A percentile compares a stretch with the other conserved stretches of the same genome.
These are phyloP conservation scores for Monilinia vaccinii-corymbosi DNA, from an alignment of 2,329 filamentous ascomycete species.

Conservation along the genomic window DNA sequence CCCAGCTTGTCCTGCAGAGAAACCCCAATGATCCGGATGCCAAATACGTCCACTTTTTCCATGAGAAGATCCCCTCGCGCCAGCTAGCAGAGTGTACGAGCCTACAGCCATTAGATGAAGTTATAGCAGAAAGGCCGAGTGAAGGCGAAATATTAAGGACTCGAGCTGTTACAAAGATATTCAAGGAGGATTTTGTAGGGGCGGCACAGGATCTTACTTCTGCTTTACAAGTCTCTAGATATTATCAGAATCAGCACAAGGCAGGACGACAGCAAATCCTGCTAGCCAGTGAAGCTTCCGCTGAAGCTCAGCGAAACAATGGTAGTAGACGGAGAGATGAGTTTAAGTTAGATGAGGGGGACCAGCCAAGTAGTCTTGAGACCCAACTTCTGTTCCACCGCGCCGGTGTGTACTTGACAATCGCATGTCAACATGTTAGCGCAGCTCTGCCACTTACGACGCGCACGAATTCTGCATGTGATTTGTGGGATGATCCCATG, in stretches of 20 bases:
- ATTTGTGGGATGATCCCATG: background rate
- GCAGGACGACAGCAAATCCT: constrained; percentile 39
- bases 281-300: constrained; percentile 33
- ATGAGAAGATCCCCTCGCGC: constrained; percentile 75
- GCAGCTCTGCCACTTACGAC: constrained; percentile 38
- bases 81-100: constrained; percentile 65
- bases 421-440: constrained; percentile 59
- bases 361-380: constrained; percentile 68
- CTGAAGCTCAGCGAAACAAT: constrained; percentile 26
- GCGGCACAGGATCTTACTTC: constrained; percentile 62
- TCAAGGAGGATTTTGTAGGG: constrained; percentile 64
- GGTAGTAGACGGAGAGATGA: constrained; percentile 37
- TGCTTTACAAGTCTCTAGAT: constrained; percentile 44
- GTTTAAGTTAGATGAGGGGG: constrained; percentile 45
- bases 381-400: constrained; percentile 69
- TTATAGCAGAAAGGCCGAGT: constrained; percentile 53
- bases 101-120: constrained; percentile 54
- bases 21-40: constrained; percentile 61
- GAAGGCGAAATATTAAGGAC: constrained; percentile 63
- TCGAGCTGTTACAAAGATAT: constrained; percentile 62
- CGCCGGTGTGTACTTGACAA: constrained; percentile 59
- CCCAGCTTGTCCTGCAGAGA: constrained; percentile 61
- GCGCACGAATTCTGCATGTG: constrained; percentile 18
- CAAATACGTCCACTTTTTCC: constrained; percentile 86
- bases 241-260: constrained; percentile 28